Percentiles rank a stretch among this genome's conserved stretches.
Evolutionary conservation across 2,329 filamentous ascomycete genomes (phyloP).

Genomic region (Hyphodiscus sp.): DNA sequence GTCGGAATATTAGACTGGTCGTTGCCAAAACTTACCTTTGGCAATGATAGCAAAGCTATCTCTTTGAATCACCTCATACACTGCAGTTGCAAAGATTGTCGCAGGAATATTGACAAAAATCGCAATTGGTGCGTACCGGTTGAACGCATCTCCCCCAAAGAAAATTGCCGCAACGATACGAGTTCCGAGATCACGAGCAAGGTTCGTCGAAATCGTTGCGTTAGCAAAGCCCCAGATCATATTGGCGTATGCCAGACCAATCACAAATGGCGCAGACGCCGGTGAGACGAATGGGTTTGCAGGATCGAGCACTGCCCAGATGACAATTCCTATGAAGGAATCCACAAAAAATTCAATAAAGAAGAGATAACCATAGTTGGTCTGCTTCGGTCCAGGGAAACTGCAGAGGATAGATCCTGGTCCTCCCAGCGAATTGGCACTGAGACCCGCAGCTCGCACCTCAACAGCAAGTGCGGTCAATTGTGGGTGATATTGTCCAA

Average conservation of each 20-base stretch:
- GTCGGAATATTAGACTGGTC: neutral
- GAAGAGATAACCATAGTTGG: constrained; percentile 49
- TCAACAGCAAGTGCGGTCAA: constrained; percentile 35
- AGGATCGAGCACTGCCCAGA: constrained; percentile 51
- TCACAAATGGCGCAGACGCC: constrained; percentile 42
- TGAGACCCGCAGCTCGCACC: constrained; percentile 25
- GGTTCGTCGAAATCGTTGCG: constrained; percentile 49
- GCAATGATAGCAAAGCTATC: constrained; percentile 47
- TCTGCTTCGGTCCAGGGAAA: constrained; percentile 44
- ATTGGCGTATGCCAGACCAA: constrained; percentile 43
- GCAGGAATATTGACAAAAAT: constrained; percentile 52
- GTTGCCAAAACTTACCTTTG: constrained; percentile 15
- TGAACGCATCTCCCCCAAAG: constrained; percentile 44
- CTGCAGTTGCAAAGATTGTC: constrained; percentile 46
- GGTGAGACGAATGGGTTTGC: constrained; percentile 50
- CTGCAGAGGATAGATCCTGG: constrained; percentile 49
- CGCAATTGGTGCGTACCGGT: constrained; percentile 45
- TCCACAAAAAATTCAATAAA: constrained; percentile 54
- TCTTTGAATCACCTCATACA: constrained; percentile 48
- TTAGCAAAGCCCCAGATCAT: constrained; percentile 47
- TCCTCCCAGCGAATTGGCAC: constrained; percentile 39
- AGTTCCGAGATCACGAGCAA: constrained; percentile 52
- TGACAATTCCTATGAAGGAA: constrained; percentile 46
- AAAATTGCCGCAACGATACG: constrained; percentile 54
- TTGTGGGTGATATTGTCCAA: constrained; percentile 50